phyloP scores from a whole-genome alignment of 225 moss, liverwort and hornwort genomes.

The Neckera pumila region DNA sequence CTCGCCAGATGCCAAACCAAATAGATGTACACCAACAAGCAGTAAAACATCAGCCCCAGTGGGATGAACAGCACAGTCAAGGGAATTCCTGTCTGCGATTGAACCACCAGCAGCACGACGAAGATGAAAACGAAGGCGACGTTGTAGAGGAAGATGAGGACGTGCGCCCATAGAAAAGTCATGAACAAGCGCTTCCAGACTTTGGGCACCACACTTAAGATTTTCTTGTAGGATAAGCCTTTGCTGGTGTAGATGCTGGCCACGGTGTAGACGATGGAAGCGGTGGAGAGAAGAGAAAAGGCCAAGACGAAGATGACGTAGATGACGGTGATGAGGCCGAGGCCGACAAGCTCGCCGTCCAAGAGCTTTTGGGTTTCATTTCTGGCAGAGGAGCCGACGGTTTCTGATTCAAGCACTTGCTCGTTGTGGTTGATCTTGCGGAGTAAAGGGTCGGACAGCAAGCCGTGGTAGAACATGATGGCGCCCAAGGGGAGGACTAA shows the following conservation, averaged over 20 bases:
- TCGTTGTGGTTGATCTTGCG: slow-evolving; percentile 36
- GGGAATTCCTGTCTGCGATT: not conserved
- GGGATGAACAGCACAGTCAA: not conserved
- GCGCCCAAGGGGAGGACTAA: slow-evolving; percentile 69
- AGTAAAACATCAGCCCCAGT: not conserved
- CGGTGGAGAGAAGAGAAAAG: slow-evolving; percentile 66
- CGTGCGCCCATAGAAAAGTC: slow-evolving; percentile 69
- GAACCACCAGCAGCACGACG: slow-evolving; percentile 1
- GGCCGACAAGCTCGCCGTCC: slow-evolving; percentile 30
- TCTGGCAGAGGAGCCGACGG: slow-evolving; percentile 37
- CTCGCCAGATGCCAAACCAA: slow-evolving; percentile 76
- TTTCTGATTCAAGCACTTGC: not conserved
- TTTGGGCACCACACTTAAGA: slow-evolving; percentile 70
- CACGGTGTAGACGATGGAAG: slow-evolving; percentile 85
- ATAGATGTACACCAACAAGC: slow-evolving; percentile 34
- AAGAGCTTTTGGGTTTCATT: slow-evolving; percentile 20
- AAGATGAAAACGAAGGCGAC: slow-evolving; percentile 11
- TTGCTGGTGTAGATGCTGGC: slow-evolving; percentile 94
- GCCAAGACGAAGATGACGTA: slow-evolving; percentile 51
- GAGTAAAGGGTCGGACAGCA: slow-evolving; percentile 41
- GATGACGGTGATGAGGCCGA: slow-evolving; percentile 2
- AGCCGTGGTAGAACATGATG: slow-evolving; percentile 54
- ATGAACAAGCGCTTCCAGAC: slow-evolving; percentile 87
- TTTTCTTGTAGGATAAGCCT: slow-evolving; percentile 62
- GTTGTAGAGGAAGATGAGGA: slow-evolving; percentile 46